These are phyloP conservation scores for Ehretia macrophylla DNA, from an alignment of 257 asterid genomes.

Conservation along the genomic window DNA sequence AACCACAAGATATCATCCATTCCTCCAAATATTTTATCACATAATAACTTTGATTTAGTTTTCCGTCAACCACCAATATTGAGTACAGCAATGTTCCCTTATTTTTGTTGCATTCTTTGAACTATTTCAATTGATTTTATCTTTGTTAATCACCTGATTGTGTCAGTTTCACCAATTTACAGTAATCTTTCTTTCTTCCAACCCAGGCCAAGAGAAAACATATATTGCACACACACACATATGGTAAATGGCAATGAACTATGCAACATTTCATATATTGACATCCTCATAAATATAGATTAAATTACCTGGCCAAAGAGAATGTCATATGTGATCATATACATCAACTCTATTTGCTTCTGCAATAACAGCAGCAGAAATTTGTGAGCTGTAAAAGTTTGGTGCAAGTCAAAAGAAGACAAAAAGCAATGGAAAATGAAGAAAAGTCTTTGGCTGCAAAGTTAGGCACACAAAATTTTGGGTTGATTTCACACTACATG, in stretches of 20 bases:
- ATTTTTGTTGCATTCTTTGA: background rate
- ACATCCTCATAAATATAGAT: background rate
- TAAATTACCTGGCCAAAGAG: constrained; percentile 79
- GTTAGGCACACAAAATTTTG: too few species aligned
- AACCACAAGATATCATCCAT: background rate
- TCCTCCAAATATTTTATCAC: background rate
- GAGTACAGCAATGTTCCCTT: background rate
- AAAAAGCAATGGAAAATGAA: too few species aligned
- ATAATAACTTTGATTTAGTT: too few species aligned
- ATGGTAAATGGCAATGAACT: background rate
- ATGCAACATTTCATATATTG: background rate
- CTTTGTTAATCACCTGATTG: background rate
- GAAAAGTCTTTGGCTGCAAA: too few species aligned
- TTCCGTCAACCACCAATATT: too few species aligned
- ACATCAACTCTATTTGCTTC: constrained; percentile 73
- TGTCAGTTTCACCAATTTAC: too few species aligned
- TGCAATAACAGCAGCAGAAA: constrained; percentile 32
- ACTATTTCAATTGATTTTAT: background rate
- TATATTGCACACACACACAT: background rate
- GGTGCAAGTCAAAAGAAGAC: too few species aligned
- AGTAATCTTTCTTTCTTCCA: background rate
- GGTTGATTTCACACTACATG: too few species aligned
- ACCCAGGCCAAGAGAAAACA: background rate
- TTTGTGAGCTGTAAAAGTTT: too few species aligned
- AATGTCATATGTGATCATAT: constrained; percentile 63